A percentile compares a stretch with the other conserved stretches of the same genome.
These are phyloP conservation scores for Saccharomycopsis capsularis DNA, from an alignment of 805 yeast species.

Conservation along the genomic window DNA sequence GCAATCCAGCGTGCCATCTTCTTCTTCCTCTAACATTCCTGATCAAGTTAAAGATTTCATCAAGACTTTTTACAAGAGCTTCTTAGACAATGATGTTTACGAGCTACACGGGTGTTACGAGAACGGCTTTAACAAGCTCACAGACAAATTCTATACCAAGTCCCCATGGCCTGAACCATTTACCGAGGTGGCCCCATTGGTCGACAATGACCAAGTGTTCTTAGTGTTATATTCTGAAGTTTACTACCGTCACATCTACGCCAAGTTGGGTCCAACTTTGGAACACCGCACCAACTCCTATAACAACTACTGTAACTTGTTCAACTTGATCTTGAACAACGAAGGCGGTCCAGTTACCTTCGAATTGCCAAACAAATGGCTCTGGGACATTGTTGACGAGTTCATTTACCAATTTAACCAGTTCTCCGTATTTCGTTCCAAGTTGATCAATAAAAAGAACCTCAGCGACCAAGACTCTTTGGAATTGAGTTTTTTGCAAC, in stretches of 20 bases:
- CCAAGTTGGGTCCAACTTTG: slow-evolving; percentile 36
- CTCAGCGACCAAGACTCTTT: slow-evolving; percentile 24
- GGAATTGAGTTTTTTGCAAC: slow-evolving; percentile 34
- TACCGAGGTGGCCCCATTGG: slow-evolving; percentile 36
- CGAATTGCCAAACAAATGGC: slow-evolving; percentile 43
- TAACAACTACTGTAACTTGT: slow-evolving; percentile 42
- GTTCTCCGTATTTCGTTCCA: slow-evolving; percentile 36
- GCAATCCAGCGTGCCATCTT: neutral
- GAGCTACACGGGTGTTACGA: slow-evolving; percentile 41
- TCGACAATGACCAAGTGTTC: slow-evolving; percentile 38
- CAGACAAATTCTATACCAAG: slow-evolving; percentile 38
- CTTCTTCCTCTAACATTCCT: slow-evolving; percentile 31
- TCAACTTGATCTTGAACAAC: slow-evolving; percentile 38
- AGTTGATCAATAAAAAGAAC: slow-evolving; percentile 29
- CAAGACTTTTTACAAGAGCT: slow-evolving; percentile 36
- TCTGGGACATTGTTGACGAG: slow-evolving; percentile 47
- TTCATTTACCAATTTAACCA: slow-evolving; percentile 45
- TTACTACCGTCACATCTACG: slow-evolving; percentile 44
- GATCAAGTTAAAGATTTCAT: slow-evolving; percentile 39
- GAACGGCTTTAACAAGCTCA: slow-evolving; percentile 37
- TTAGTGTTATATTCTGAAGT: slow-evolving; percentile 41
- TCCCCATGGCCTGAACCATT: slow-evolving; percentile 42
- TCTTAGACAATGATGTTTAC: slow-evolving; percentile 36
- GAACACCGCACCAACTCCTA: slow-evolving; percentile 41
- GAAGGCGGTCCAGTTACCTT: slow-evolving; percentile 38